Percentiles rank a stretch among this genome's conserved stretches.
phyloP scores from a whole-genome alignment of 495 filamentous ascomycete genomes.

The Aspergillus avenaceus region DNA sequence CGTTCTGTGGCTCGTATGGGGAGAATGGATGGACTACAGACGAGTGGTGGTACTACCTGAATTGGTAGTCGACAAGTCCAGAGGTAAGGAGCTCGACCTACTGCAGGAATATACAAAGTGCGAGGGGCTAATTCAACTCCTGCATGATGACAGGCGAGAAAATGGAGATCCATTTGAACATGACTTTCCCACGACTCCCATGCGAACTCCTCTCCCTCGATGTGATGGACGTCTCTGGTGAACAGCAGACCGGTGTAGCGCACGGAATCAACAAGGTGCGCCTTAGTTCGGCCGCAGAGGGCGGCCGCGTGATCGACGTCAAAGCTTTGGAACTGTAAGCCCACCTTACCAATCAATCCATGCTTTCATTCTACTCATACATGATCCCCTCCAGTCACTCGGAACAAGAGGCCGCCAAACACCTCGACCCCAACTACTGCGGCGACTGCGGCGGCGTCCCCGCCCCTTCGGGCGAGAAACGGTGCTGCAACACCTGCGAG shows the following conservation, averaged over 20 bases:
- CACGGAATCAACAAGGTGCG: slow-evolving; percentile 91
- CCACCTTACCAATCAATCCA: background rate
- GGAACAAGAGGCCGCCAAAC: slow-evolving; percentile 62
- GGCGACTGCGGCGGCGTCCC: slow-evolving; percentile 87
- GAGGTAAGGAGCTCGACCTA: too few relatives aligned
- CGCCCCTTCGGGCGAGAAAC: slow-evolving; percentile 64
- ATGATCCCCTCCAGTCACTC: slow-evolving; percentile 47
- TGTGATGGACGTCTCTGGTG: slow-evolving; percentile 97
- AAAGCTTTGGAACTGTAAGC: slow-evolving; percentile 70
- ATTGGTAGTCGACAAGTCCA: slow-evolving; percentile 91
- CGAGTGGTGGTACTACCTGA: slow-evolving; percentile 84
- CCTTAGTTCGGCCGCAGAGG: slow-evolving; percentile 65
- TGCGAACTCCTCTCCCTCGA: slow-evolving; percentile 95
- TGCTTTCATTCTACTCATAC: background rate
- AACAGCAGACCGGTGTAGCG: slow-evolving; percentile 88
- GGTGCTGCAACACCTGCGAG: slow-evolving; percentile 95
- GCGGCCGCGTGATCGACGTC: slow-evolving; percentile 71
- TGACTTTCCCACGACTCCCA: slow-evolving; percentile 89
- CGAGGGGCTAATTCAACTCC: too few relatives aligned
- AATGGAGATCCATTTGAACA: slow-evolving; percentile 98
- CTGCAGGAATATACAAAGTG: too few relatives aligned
- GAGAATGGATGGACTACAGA: slow-evolving; percentile 93
- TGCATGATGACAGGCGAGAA: slow-evolving; percentile 87
- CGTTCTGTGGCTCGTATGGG: slow-evolving; percentile 84
- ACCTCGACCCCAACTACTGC: slow-evolving; percentile 90